These are phyloP conservation scores for Calonectria henricotiae DNA, from an alignment of 2,329 filamentous ascomycete genomes.

Conservation along the genomic window DNA sequence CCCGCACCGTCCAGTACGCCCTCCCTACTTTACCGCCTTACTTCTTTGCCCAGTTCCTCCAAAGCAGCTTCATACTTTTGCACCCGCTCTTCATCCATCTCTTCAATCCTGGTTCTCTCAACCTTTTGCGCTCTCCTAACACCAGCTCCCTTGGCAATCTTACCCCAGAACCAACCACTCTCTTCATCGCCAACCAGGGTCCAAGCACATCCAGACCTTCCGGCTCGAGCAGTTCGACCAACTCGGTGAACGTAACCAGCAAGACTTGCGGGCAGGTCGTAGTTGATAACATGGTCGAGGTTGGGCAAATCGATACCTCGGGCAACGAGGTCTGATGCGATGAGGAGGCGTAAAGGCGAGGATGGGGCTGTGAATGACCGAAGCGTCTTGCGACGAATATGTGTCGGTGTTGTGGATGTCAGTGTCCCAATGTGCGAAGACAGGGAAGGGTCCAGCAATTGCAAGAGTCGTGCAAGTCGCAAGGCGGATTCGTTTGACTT, in stretches of 20 bases:
- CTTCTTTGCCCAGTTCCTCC: slow-evolving; percentile 75
- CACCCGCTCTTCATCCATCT: slow-evolving; percentile 67
- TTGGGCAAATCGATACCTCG: slow-evolving; percentile 88
- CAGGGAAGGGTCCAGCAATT: slow-evolving; percentile 75
- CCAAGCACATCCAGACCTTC: slow-evolving; percentile 84
- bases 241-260: slow-evolving; percentile 93
- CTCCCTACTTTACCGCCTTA: slow-evolving; percentile 55
- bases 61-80: slow-evolving; percentile 72
- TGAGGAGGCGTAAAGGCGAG: slow-evolving; percentile 79
- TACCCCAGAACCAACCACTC: slow-evolving; percentile 92
- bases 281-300: slow-evolving; percentile 91
- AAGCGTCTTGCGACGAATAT: slow-evolving; percentile 78
- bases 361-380: slow-evolving; percentile 79
- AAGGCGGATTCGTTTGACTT: slow-evolving; percentile 90
- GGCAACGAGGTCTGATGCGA: slow-evolving; percentile 94
- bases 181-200: slow-evolving; percentile 88
- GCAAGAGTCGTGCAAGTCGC: slow-evolving; percentile 87
- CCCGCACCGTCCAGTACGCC: slow-evolving; percentile 27
- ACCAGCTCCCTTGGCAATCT: slow-evolving; percentile 76
- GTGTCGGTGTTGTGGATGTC: slow-evolving; percentile 84
- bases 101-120: slow-evolving; percentile 65
- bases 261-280: slow-evolving; percentile 88
- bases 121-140: slow-evolving; percentile 65
- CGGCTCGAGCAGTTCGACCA: slow-evolving; percentile 90
- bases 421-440: slow-evolving; percentile 77